A percentile compares a stretch with the other conserved stretches of the same genome.
Evolutionary conservation across 1,284 basidiomycete species (phyloP).

Genomic region (Mycena citricolor): DNA sequence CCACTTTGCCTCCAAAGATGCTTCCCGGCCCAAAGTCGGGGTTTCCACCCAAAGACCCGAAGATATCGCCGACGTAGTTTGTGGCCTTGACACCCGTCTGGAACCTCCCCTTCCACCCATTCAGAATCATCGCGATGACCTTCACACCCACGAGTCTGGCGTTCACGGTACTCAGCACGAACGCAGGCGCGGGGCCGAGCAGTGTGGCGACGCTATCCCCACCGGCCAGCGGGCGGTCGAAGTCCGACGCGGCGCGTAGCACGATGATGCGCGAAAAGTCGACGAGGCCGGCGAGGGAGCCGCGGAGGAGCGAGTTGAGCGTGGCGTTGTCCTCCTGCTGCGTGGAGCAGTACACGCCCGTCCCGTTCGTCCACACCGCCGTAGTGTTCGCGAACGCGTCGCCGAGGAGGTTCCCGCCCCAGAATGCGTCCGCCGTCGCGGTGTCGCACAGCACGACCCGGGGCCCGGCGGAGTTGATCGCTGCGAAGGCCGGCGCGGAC

Average conservation of each 20-base stretch:
- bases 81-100: conserved; percentile 18
- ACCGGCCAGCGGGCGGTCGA: conserved; percentile 40
- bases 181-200: conserved; percentile 19
- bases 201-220: conserved; percentile 27
- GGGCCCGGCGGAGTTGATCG: conserved; percentile 30
- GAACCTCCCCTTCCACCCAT: conserved; percentile 22
- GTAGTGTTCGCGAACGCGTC: conserved; percentile 44
- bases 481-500: conserved; percentile 25
- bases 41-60: conserved; percentile 24
- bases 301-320: conserved; percentile 41
- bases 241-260: conserved; percentile 46
- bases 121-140: conserved; percentile 22
- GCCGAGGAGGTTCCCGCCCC: conserved; percentile 37
- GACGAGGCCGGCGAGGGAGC: conserved; percentile 35
- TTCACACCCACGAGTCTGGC: conserved; percentile 23
- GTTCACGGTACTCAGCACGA: conserved; percentile 18
- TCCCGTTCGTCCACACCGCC: conserved; percentile 36
- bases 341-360: conserved; percentile 39
- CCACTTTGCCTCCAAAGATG: too few species aligned
- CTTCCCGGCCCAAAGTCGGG: conserved; percentile 24
- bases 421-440: conserved; percentile 47
- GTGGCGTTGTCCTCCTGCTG: conserved; percentile 49
- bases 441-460: conserved; percentile 37
- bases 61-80: conserved; percentile 26
- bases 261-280: conserved; percentile 47